Evolutionary conservation across 176 grass and related monocot genomes (phyloP), one percentile per base, ranked within the genome.

Genomic region (Aechmea fasciata): DNA sequence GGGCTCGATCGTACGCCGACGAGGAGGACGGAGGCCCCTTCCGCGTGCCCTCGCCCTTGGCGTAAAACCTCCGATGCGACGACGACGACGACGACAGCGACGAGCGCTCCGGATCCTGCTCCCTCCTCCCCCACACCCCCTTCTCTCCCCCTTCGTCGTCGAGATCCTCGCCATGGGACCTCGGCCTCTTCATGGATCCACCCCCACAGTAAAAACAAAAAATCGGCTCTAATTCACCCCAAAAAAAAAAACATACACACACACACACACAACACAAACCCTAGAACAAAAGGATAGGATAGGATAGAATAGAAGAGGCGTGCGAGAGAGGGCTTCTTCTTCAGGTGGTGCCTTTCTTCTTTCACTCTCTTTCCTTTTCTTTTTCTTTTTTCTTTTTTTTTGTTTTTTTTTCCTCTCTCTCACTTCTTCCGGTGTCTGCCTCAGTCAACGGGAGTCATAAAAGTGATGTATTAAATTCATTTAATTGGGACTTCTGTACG

Each of bases 141-240:
- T 66, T 65, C 62, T 75, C 73, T 8, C 49, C 73, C 22, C 71
- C 33, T 41, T 41, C 33, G 18, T 61, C 75, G 28, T 69, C 75
- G 51, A 77, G 75, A 65, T 87, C 87, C 17, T 99, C 85, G 2
- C 78, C 94, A 77, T 80, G 93, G 18, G 89, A 83, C 83, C 89
- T 90, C 75, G 81, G 84, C 26, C 89, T 76, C 86, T 99, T 93
- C 94, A 99, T 97, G 23, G 41, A 51, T 49, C 52, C 50, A 50
- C n/a, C 47, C 23, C 22, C 22, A 51, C 3, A 33, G n/a, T n/a
- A n/a, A 59, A 59, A 17, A 14, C 54, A 57, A 18, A 57, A 17
- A 23, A 23, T 23, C 22, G 22, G 22, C 22, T 23, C 22, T 23
- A 23, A 23, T 23, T 23, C n/a, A 23, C 22, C 22, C 6, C n/a